Evolutionary conservation across 371 early-diverging fungal species (phyloP).

Genomic region (Rhizopus stolonifer): DNA sequence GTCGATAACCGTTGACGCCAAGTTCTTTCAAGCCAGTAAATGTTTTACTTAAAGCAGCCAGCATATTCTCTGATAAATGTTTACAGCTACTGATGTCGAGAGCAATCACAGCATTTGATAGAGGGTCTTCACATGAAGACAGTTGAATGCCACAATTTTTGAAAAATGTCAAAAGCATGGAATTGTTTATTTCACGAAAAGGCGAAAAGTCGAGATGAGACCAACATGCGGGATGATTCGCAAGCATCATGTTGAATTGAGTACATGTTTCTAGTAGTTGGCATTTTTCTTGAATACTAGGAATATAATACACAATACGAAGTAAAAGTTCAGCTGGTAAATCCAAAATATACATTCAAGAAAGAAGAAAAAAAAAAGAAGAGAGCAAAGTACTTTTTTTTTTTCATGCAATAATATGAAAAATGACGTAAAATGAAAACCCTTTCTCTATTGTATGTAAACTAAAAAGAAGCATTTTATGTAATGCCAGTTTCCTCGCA

Average conservation of each 20-base stretch:
- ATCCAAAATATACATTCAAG: constrained; percentile 9
- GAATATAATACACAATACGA: constrained; percentile 16
- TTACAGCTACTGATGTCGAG: constrained; percentile 41
- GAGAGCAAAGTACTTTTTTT: no score
- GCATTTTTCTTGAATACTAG: constrained; percentile 29
- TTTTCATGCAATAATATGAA: no score
- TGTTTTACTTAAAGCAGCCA: constrained; percentile 23
- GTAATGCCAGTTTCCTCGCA: no score
- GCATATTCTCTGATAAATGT: constrained; percentile 26
- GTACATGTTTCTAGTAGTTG: constrained; percentile 27
- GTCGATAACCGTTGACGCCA: constrained; percentile 27
- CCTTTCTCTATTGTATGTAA: no score
- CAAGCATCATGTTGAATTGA: constrained; percentile 20
- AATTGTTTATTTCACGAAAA: constrained; percentile 22
- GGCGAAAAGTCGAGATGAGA: constrained; percentile 35
- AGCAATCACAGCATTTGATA: background rate
- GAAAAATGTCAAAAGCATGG: constrained; percentile 24
- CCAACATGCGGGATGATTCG: constrained; percentile 31
- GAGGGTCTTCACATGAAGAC: background rate
- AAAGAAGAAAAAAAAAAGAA: background rate
- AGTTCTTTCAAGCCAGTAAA: constrained; percentile 22
- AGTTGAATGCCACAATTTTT: constrained; percentile 21
- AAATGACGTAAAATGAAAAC: no score
- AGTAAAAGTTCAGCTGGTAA: constrained; percentile 28
- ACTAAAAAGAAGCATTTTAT: no score